Percentiles rank a stretch among this genome's conserved stretches.
phyloP scores from a whole-genome alignment of 371 early-diverging fungal species.

The Mucor lusitanicus region DNA sequence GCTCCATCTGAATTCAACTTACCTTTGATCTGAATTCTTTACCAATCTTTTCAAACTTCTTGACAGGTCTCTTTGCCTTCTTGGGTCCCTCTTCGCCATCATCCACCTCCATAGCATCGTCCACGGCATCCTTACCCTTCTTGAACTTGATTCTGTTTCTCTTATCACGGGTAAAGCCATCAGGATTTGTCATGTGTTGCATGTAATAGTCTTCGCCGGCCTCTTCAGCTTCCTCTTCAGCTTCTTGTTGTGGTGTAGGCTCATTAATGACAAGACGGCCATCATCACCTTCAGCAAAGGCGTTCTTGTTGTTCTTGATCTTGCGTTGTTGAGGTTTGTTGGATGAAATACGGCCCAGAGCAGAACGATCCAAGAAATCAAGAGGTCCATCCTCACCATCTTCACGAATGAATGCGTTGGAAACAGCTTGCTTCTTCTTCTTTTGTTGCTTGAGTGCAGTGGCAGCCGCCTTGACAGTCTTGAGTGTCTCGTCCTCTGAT shows the following conservation, averaged over 20 bases:
- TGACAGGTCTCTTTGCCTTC: slow-evolving; percentile 25
- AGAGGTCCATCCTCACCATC: slow-evolving; percentile 78
- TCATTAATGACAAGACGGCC: slow-evolving; percentile 86
- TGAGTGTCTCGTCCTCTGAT: slow-evolving; percentile 49
- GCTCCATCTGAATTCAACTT: not conserved
- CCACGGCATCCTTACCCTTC: slow-evolving; percentile 61
- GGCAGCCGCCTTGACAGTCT: slow-evolving; percentile 32
- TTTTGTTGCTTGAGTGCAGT: slow-evolving; percentile 46
- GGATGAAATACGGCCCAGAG: slow-evolving; percentile 78
- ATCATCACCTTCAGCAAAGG: slow-evolving; percentile 68
- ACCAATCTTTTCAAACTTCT: slow-evolving; percentile 43
- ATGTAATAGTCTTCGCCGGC: slow-evolving; percentile 81
- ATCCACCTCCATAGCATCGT: slow-evolving; percentile 56
- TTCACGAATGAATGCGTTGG: slow-evolving; percentile 73
- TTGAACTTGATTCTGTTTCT: slow-evolving; percentile 88
- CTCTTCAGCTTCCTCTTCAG: slow-evolving; percentile 45
- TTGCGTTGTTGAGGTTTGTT: slow-evolving; percentile 52
- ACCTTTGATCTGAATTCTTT: slow-evolving; percentile 69
- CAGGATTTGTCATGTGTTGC: slow-evolving; percentile 77
- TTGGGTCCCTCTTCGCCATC: slow-evolving; percentile 49
- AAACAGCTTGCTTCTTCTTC: slow-evolving; percentile 40
- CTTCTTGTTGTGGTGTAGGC: slow-evolving; percentile 35
- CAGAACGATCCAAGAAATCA: slow-evolving; percentile 90
- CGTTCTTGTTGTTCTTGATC: slow-evolving; percentile 42
- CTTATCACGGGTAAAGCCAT: slow-evolving; percentile 83